These are phyloP conservation scores for Ulvella scutata DNA, from an alignment of 139 green algal genomes.

Conservation along the genomic window DNA sequence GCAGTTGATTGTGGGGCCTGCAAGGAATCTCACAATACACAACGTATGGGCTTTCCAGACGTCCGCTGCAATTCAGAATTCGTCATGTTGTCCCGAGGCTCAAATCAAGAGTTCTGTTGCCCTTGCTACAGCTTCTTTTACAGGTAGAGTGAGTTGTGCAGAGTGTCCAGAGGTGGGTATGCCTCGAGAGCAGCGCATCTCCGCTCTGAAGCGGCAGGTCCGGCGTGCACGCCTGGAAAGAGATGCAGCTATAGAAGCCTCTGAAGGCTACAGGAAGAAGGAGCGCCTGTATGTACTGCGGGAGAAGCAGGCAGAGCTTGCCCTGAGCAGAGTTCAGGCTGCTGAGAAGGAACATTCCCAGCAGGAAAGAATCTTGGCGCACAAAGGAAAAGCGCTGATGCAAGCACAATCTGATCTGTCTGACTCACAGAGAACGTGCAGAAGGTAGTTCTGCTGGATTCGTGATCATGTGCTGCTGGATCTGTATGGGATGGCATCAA, in stretches of 20 bases:
- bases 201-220: not conserved
- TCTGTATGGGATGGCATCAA: not conserved
- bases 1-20: too few relatives aligned
- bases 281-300: not conserved
- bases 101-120: too few relatives aligned
- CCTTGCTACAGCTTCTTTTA: too few relatives aligned
- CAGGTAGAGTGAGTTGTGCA: too few relatives aligned
- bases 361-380: not conserved
- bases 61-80: too few relatives aligned
- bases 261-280: not conserved
- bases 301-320: conserved; percentile 1
- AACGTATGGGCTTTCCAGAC: too few relatives aligned
- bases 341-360: not conserved
- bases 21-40: too few relatives aligned
- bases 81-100: too few relatives aligned
- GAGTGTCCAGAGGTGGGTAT: not conserved
- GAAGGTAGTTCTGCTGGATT: not conserved
- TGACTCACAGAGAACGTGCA: not conserved
- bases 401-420: not conserved
- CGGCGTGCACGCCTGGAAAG: not conserved
- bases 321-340: not conserved
- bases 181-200: not conserved
- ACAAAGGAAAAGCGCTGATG: not conserved
- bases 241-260: not conserved
- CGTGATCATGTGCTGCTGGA: not conserved